phyloP scores from a whole-genome alignment of 805 yeast species.

The Saccharomycopsis lassenensis region DNA sequence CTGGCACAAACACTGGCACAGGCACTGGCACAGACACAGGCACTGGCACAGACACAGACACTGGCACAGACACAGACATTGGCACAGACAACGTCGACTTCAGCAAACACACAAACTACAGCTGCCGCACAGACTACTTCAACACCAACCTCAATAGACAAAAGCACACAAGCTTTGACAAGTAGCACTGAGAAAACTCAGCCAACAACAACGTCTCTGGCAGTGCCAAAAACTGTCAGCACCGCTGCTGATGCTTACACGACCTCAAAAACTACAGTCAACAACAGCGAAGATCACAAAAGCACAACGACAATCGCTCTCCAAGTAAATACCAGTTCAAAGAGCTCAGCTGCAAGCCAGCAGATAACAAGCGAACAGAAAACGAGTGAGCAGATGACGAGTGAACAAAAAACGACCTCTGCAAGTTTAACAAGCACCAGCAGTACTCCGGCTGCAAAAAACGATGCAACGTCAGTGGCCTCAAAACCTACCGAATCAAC shows the following conservation, averaged over 20 bases:
- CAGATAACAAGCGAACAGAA: not conserved
- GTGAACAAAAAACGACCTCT: not conserved
- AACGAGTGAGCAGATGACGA: not conserved
- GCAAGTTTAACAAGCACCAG: not conserved
- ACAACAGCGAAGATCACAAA: too few relatives aligned
- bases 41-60: too few relatives aligned
- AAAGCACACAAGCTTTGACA: too few relatives aligned
- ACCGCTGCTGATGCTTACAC: not conserved
- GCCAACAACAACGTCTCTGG: not conserved
- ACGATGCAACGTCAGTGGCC: too few relatives aligned
- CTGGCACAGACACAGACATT: too few relatives aligned
- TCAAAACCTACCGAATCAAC: too few relatives aligned
- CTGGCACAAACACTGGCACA: too few relatives aligned
- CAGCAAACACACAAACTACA: not conserved
- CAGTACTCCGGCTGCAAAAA: too few relatives aligned
- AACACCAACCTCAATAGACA: too few relatives aligned
- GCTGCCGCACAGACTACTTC: constrained; percentile 1
- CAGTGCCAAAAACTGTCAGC: not conserved
- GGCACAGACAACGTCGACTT: not conserved
- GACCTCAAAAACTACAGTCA: not conserved
- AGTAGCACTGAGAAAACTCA: not conserved
- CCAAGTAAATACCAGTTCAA: not conserved
- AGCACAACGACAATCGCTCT: not conserved
- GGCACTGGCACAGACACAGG: too few relatives aligned
- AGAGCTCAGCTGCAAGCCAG: not conserved